Conservation (phyloP, 441 rosid genomes). For the Macaranga tanarius region DNA sequence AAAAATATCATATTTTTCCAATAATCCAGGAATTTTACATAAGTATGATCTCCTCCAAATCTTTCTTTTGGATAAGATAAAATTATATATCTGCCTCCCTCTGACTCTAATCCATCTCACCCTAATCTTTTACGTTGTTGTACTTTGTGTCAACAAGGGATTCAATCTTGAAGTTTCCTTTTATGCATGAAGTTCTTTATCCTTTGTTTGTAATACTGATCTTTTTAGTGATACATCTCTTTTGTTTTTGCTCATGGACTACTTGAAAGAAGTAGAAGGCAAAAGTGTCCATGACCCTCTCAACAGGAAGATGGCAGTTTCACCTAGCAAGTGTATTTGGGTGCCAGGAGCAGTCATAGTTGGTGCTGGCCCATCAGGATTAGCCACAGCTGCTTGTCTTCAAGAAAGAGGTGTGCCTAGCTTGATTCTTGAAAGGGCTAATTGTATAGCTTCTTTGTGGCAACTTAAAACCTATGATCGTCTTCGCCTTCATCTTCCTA, state of each 20-base stretch:
- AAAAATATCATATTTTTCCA: constrained; percentile 28
- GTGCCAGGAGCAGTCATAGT: constrained; percentile 62
- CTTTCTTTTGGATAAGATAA: constrained; percentile 36
- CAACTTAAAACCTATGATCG: constrained; percentile 78
- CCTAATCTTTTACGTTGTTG: constrained; percentile 6
- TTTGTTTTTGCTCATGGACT: constrained; percentile 33
- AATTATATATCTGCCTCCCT: constrained; percentile 23
- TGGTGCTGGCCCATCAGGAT: constrained; percentile 88
- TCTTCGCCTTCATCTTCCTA: constrained; percentile 80
- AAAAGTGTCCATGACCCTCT: constrained; percentile 59
- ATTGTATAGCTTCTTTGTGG: constrained; percentile 79
- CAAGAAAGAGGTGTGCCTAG: constrained; percentile 50
- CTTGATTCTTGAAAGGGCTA: constrained; percentile 62
- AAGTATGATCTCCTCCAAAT: constrained; percentile 13
- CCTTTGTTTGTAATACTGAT: not conserved
- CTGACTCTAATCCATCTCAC: constrained; percentile 7
- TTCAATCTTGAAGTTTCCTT: not conserved
- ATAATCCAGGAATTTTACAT: constrained; percentile 16
- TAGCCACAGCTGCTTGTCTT: constrained; percentile 74
- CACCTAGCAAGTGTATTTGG: constrained; percentile 29
- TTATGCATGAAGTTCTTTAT: not conserved
- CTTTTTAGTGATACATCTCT: not conserved
- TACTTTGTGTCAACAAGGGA: not conserved
- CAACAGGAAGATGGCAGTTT: constrained; percentile 24
- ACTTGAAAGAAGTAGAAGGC: constrained; percentile 50